Evolutionary conservation across 2,329 filamentous ascomycete genomes (phyloP).

Genomic region (Penicillium hordei): DNA sequence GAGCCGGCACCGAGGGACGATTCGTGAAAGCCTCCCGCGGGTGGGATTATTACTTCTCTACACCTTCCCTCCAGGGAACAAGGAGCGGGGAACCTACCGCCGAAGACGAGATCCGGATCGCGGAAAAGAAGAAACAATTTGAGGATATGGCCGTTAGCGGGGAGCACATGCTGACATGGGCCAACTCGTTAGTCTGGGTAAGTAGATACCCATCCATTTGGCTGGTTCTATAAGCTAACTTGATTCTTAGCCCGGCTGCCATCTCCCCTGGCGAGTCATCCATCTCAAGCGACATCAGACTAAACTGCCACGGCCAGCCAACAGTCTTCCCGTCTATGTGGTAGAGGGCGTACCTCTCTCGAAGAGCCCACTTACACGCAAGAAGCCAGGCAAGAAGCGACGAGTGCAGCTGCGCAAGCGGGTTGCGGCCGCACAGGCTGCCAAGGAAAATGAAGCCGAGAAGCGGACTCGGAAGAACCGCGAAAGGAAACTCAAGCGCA

Average conservation of each 20-base stretch:
- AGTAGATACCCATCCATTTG: conserved; percentile 10
- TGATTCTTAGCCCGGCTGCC: conserved; percentile 37
- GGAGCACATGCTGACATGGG: conserved; percentile 32
- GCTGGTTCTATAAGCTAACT: background rate
- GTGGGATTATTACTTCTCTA: conserved; percentile 45
- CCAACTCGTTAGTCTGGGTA: conserved; percentile 36
- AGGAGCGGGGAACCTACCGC: background rate
- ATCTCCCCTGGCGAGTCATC: conserved; percentile 44
- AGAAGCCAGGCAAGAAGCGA: conserved; percentile 47
- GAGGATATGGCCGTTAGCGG: conserved; percentile 41
- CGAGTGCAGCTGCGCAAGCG: conserved; percentile 43
- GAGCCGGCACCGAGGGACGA: conserved; percentile 32
- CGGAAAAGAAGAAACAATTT: conserved; percentile 31
- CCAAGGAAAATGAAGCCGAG: conserved; percentile 39
- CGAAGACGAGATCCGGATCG: conserved; percentile 15
- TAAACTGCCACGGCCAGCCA: conserved; percentile 27
- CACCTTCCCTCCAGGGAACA: conserved; percentile 30
- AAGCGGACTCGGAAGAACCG: conserved; percentile 43
- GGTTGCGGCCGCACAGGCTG: conserved; percentile 28
- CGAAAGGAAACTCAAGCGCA: conserved; percentile 40
- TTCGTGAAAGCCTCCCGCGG: conserved; percentile 44
- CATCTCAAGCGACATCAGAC: conserved; percentile 38
- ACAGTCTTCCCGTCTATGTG: conserved; percentile 25
- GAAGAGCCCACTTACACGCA: conserved; percentile 33
- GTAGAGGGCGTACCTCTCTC: conserved; percentile 20